Conservation (phyloP, 371 early-diverging fungal species). For the Zychaea mexicana region DNA sequence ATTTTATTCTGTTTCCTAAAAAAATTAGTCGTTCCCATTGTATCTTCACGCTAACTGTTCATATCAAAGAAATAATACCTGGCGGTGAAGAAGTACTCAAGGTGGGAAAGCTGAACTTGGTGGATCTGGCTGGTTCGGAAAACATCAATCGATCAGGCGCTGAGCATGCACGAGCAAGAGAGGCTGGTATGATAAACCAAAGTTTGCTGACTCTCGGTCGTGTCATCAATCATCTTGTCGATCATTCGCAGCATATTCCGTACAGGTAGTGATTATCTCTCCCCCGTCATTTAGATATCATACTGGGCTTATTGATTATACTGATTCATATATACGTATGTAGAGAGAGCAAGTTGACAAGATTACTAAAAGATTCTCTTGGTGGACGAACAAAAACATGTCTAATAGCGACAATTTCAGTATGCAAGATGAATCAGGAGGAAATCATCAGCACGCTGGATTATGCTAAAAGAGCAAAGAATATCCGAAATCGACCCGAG, state of each 20-base stretch:
- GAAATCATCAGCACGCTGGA: conserved; percentile 94
- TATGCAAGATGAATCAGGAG: conserved; percentile 74
- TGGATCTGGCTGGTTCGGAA: conserved; percentile 99
- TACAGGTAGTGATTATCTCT: conserved; percentile 63
- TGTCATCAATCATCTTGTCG: conserved; percentile 91
- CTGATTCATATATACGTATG: not conserved
- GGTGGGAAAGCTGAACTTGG: conserved; percentile 93
- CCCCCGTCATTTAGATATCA: too few relatives aligned
- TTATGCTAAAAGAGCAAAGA: conserved; percentile 95
- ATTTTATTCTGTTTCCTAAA: not conserved
- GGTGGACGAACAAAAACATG: conserved; percentile 94
- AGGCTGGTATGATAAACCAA: conserved; percentile 92
- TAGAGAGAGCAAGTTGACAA: conserved; percentile 92
- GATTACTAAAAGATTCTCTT: conserved; percentile 94
- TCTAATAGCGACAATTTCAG: conserved; percentile 94
- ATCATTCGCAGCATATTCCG: conserved; percentile 83
- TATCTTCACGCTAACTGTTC: conserved; percentile 89
- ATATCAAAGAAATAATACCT: conserved; percentile 75
- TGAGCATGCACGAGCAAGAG: conserved; percentile 83
- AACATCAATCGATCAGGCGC: conserved; percentile 92
- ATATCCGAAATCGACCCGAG: conserved; percentile 91
- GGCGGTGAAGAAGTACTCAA: conserved; percentile 84
- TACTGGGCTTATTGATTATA: not conserved
- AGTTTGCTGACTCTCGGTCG: conserved; percentile 91
- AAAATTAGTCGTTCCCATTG: conserved; percentile 86